A percentile compares a stretch with the other conserved stretches of the same genome.
These are phyloP conservation scores for Grifola frondosa DNA, from an alignment of 1,284 basidiomycete species.

Conservation along the genomic window DNA sequence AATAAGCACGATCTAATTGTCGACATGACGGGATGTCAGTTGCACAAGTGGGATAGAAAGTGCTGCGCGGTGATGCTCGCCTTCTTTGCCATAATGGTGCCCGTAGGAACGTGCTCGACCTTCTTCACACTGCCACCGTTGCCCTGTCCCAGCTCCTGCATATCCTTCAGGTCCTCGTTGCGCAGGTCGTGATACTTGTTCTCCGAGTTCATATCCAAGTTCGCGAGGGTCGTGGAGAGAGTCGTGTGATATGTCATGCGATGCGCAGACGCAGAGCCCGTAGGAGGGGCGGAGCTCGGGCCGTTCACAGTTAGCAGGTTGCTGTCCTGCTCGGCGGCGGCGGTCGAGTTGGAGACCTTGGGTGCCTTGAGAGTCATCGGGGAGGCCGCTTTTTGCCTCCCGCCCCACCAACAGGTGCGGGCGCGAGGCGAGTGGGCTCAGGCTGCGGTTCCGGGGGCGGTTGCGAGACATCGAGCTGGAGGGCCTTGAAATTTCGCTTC, in stretches of 20 bases:
- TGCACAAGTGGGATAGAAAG: constrained; percentile 1
- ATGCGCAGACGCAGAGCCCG: constrained; percentile 40
- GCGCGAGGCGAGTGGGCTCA: constrained; percentile 38
- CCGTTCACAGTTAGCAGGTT: constrained; percentile 39
- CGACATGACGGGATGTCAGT: constrained; percentile 1
- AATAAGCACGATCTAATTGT: constrained; percentile 94
- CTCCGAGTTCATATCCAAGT: constrained; percentile 73
- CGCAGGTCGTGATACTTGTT: constrained; percentile 70
- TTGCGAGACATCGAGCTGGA: constrained; percentile 59
- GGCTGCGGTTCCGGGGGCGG: constrained; percentile 42
- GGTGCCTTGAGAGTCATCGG: constrained; percentile 55
- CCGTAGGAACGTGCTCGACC: constrained; percentile 90
- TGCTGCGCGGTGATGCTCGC: constrained; percentile 42
- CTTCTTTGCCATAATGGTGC: constrained; percentile 94
- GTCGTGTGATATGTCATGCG: constrained; percentile 70
- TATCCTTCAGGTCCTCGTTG: constrained; percentile 80
- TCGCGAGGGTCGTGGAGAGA: constrained; percentile 72
- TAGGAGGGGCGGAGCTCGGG: constrained; percentile 41
- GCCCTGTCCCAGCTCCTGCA: constrained; percentile 92
- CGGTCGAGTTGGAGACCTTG: constrained; percentile 44
- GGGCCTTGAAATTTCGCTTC: constrained; percentile 79
- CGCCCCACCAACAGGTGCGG: constrained; percentile 27
- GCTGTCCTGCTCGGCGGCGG: constrained; percentile 37
- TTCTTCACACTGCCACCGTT: constrained; percentile 97
- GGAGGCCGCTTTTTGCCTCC: constrained; percentile 61